Evolutionary conservation across 805 yeast species (phyloP).

Genomic region (Suhomyces xylopsoci): DNA sequence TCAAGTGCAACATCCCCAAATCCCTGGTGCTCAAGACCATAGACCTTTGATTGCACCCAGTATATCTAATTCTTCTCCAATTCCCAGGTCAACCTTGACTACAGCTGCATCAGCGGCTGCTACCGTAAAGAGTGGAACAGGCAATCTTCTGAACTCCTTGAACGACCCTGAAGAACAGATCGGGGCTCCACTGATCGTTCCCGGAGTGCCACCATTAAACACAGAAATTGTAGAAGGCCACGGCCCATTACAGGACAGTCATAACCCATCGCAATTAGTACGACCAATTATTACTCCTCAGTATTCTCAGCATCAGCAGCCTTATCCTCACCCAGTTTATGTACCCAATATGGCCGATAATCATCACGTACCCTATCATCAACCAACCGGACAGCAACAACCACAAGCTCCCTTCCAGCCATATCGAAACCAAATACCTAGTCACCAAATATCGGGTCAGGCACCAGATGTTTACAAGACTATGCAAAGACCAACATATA

Average conservation of each 20-base stretch:
- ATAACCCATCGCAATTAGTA: not conserved
- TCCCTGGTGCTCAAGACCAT: not conserved
- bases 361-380: not conserved
- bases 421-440: not conserved
- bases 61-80: constrained; percentile 4
- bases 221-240: not conserved
- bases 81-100: constrained; percentile 3
- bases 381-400: not conserved
- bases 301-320: not conserved
- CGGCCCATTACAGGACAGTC: not conserved
- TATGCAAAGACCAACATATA: not conserved
- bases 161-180: not conserved
- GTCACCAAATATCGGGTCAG: not conserved
- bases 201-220: not conserved
- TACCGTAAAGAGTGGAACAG: not conserved
- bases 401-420: not conserved
- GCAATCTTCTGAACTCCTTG: not conserved
- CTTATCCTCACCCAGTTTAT: not conserved
- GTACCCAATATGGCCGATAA: not conserved
- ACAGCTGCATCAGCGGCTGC: constrained; percentile 4
- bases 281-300: not conserved
- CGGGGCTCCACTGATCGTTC: not conserved
- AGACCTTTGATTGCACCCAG: constrained; percentile 1
- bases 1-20: not conserved
- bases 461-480: not conserved